Evolutionary conservation across 2,329 filamentous ascomycete genomes (phyloP).

Genomic region (Aspergillus eucalypticola): DNA sequence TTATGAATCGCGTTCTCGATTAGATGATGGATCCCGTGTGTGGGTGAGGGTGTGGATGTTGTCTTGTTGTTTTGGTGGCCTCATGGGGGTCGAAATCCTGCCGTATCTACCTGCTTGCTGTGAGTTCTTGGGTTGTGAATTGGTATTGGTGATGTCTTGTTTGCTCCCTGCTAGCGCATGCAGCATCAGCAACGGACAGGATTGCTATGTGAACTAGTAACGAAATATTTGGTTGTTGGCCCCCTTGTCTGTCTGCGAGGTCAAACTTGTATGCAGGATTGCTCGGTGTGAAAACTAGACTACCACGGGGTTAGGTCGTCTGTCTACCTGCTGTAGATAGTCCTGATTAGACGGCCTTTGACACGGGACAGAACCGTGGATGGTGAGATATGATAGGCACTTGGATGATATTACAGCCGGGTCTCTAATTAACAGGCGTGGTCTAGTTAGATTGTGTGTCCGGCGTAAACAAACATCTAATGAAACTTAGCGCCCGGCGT

Average conservation of each 20-base stretch:
- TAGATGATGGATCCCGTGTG: not conserved
- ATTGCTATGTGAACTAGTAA: not conserved
- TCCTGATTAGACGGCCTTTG: not conserved
- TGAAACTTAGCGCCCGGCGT: constrained; percentile 13
- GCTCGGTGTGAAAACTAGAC: not conserved
- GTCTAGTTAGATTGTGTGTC: not conserved
- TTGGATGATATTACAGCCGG: not conserved
- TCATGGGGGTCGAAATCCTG: not conserved
- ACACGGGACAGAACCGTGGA: not conserved
- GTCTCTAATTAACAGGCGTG: not conserved
- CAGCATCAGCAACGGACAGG: constrained; percentile 1
- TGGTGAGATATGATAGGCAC: constrained; percentile 1
- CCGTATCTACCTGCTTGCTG: not conserved
- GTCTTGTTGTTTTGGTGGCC: not conserved
- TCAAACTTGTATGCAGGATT: not conserved
- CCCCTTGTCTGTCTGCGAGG: not conserved
- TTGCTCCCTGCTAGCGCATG: not conserved
- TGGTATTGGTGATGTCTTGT: not conserved
- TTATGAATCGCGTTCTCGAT: not conserved
- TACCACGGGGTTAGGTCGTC: not conserved
- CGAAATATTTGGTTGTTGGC: not conserved
- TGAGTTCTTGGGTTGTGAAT: not conserved
- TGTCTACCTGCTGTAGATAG: not conserved
- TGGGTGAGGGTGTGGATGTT: not conserved
- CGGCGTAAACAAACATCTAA: constrained; percentile 3